Percentiles rank a stretch among this genome's conserved stretches.
phyloP scores from a whole-genome alignment of 306 rosid species.

The Benincasa hispida region DNA sequence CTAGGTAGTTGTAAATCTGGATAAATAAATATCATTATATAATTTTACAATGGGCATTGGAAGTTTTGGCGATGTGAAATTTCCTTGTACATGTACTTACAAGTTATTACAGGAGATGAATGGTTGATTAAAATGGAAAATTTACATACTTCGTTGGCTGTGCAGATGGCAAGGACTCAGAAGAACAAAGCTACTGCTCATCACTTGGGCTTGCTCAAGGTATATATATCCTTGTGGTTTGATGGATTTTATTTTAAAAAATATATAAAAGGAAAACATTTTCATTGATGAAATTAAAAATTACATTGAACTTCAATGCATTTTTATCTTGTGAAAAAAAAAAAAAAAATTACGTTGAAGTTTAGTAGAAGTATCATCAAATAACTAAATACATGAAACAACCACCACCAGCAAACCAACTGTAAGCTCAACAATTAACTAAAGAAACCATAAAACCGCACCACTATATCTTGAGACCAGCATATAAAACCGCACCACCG shows the following conservation, averaged over 20 bases:
- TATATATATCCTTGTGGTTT: background rate
- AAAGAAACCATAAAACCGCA: background rate
- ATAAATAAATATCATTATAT: background rate
- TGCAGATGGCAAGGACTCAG: conserved; percentile 96
- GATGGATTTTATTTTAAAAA: background rate
- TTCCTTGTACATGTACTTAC: background rate
- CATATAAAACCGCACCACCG: too few relatives aligned
- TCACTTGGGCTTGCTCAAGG: conserved; percentile 98
- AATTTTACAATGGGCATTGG: background rate
- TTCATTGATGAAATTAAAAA: background rate
- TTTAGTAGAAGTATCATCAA: background rate
- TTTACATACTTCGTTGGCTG: background rate
- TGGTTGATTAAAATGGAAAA: background rate
- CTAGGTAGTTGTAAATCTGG: background rate
- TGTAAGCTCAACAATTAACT: background rate
- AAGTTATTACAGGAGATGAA: background rate
- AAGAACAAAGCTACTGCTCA: conserved; percentile 99
- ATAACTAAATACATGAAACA: background rate
- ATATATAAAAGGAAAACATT: background rate
- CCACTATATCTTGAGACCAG: background rate
- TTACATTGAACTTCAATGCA: background rate
- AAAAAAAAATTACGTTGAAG: background rate
- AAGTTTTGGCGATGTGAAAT: background rate
- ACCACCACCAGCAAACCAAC: background rate
- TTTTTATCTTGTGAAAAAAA: background rate